A percentile compares a stretch with the other conserved stretches of the same genome.
These are phyloP conservation scores for Podila epicladia DNA, from an alignment of 192 early-diverging fungal species.

Conservation along the genomic window DNA sequence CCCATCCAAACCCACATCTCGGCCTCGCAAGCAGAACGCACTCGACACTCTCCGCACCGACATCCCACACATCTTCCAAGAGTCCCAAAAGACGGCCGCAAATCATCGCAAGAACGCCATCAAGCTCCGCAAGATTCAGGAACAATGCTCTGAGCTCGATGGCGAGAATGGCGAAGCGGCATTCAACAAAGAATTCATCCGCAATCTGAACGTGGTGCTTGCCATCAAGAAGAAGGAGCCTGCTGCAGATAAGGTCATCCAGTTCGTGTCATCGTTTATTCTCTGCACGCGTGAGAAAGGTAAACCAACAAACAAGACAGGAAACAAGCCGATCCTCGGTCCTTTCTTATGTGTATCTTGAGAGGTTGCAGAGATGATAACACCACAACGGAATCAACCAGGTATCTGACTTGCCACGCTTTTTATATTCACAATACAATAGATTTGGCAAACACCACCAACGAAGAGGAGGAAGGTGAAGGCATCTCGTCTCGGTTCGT, in stretches of 20 bases:
- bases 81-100: slow-evolving; percentile 71
- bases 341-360: neutral
- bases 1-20: neutral
- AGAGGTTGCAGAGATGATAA: neutral
- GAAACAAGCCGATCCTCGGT: neutral
- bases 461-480: slow-evolving; percentile 52
- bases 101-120: slow-evolving; percentile 79
- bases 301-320: neutral
- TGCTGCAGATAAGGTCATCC: slow-evolving; percentile 74
- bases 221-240: slow-evolving; percentile 78
- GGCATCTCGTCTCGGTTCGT: slow-evolving; percentile 76
- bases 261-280: slow-evolving; percentile 80
- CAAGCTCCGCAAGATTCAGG: slow-evolving; percentile 78
- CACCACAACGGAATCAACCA: neutral
- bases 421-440: neutral
- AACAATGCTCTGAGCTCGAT: slow-evolving; percentile 57
- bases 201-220: slow-evolving; percentile 83
- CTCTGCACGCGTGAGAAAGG: slow-evolving; percentile 75
- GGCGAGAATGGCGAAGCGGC: slow-evolving; percentile 64
- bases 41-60: slow-evolving; percentile 53
- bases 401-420: neutral
- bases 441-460: slow-evolving; percentile 37
- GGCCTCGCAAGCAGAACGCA: slow-evolving; percentile 4
- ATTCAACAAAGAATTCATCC: slow-evolving; percentile 80
- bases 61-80: slow-evolving; percentile 79